Evolutionary conservation across 805 yeast genomes (phyloP), one percentile per base, ranked within the genome.

Genomic region (Novakomyces olei): DNA sequence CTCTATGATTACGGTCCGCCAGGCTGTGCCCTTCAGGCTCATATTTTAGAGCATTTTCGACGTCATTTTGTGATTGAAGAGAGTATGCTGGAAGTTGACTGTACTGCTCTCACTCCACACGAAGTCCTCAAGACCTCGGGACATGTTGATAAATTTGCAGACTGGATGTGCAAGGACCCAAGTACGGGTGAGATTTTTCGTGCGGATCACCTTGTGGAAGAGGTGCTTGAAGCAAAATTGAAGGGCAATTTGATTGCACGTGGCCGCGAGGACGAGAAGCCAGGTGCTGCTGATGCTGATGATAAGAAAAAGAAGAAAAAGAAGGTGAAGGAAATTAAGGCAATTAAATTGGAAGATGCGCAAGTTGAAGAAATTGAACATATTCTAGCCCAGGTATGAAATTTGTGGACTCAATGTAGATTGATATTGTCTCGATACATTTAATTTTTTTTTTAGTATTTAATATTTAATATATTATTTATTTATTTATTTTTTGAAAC

Each of bases 1-100:
- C 65, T 88, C 37, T 88, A 79, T 55, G 99, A 88, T 55, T 88
- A 83, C 52, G 99, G 99, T 60, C 99, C 99, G 41, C 95, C 98
- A 53, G 98, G 98, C 40, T 85, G 96, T 62, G 91, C 96, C 8
- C 69, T 88, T 58, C 96, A 85, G 63, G 92, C 95, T 47, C 85
- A 88, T 55, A 66, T 88, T 40, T 63, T 88, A 39, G 99, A 91
- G 50, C 65, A 69, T 32, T 88, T 98, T 98, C 76, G 96, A 63
- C 85, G 83, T 55, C 99, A 88, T 58, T 88, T 88, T 54, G 72
- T 88, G 39, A 62, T 91, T 44, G 96, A 88, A 58, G 99, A 88
- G 61, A 96, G 88, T 50, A 88, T 88, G 96, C 67, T 83, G 50
- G 99, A 88, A 59, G 95, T 88, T 39, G 98, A 91, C 61, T 73